These are phyloP conservation scores for Collybia sp. DNA, from an alignment of 768 basidiomycete genomes.

Conservation along the genomic window DNA sequence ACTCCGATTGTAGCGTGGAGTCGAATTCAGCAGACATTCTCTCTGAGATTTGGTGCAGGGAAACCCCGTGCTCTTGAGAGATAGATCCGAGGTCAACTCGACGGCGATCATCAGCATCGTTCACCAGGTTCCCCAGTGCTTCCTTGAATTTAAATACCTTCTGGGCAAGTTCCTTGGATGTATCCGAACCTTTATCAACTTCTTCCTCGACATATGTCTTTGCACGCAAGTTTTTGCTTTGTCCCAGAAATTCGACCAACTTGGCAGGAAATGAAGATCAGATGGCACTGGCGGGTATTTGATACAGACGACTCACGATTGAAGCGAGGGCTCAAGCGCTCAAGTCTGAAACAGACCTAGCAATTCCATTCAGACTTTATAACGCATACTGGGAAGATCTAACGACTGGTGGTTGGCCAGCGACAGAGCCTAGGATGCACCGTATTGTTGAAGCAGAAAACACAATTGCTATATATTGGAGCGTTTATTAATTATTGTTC, in stretches of 20 bases:
- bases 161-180: slow-evolving; percentile 9
- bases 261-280: too few species aligned
- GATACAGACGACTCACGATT: too few species aligned
- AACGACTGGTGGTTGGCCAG: too few species aligned
- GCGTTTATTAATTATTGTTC: too few species aligned
- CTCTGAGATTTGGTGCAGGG: slow-evolving; percentile 8
- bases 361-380: too few species aligned
- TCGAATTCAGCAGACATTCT: slow-evolving; percentile 15
- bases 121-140: slow-evolving; percentile 12
- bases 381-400: too few species aligned
- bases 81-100: slow-evolving; percentile 2
- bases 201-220: slow-evolving; percentile 11
- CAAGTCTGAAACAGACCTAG: too few species aligned
- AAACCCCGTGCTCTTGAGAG: background rate
- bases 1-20: slow-evolving; percentile 19
- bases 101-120: slow-evolving; percentile 10
- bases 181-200: slow-evolving; percentile 9
- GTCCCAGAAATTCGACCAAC: slow-evolving; percentile 14
- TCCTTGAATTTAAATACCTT: slow-evolving; percentile 17
- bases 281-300: background rate
- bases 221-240: slow-evolving; percentile 8
- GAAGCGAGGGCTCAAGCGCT: too few species aligned
- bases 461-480: too few species aligned
- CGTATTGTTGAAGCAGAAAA: too few species aligned
- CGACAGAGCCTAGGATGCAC: too few species aligned